phyloP scores from a whole-genome alignment of 148 eudicot genomes.

The Mesembryanthemum crystallinum region DNA sequence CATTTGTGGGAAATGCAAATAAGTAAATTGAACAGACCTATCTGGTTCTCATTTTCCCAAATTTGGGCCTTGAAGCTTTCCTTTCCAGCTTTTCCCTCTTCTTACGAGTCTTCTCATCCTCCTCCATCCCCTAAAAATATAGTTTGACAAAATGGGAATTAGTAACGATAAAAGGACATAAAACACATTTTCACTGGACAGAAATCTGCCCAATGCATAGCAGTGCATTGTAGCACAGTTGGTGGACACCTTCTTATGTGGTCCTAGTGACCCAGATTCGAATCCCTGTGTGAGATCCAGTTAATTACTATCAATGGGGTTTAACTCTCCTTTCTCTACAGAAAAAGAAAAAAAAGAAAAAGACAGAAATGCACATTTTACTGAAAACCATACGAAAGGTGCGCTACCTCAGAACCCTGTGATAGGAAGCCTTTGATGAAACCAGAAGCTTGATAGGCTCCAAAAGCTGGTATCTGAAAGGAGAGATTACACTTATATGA shows the following conservation, averaged over 20 bases:
- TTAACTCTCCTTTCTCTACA: too few relatives aligned
- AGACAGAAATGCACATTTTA: neutral
- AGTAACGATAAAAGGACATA: neutral
- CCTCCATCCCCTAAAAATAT: constrained; percentile 45
- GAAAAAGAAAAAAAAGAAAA: too few relatives aligned
- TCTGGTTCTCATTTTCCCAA: constrained; percentile 51
- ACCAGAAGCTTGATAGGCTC: constrained; percentile 57
- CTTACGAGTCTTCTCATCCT: constrained; percentile 71
- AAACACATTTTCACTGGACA: neutral
- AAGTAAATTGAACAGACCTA: constrained; percentile 11
- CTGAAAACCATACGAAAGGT: neutral
- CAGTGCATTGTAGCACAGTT: too few relatives aligned
- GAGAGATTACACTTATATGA: constrained; percentile 15
- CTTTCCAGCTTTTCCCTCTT: constrained; percentile 69
- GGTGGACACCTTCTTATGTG: too few relatives aligned
- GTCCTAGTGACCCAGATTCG: too few relatives aligned
- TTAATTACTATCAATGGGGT: too few relatives aligned
- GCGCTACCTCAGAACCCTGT: constrained; percentile 62
- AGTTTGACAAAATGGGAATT: neutral
- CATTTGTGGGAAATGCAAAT: neutral
- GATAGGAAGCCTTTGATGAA: constrained; percentile 67
- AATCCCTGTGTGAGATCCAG: too few relatives aligned
- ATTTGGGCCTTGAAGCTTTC: constrained; percentile 61
- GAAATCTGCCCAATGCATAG: too few relatives aligned
- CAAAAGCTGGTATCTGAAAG: constrained; percentile 81